Percentiles rank a stretch among this genome's conserved stretches.
Conservation (phyloP, 208 protist genomes). For the Leptomonas pyrrhocoris region DNA sequence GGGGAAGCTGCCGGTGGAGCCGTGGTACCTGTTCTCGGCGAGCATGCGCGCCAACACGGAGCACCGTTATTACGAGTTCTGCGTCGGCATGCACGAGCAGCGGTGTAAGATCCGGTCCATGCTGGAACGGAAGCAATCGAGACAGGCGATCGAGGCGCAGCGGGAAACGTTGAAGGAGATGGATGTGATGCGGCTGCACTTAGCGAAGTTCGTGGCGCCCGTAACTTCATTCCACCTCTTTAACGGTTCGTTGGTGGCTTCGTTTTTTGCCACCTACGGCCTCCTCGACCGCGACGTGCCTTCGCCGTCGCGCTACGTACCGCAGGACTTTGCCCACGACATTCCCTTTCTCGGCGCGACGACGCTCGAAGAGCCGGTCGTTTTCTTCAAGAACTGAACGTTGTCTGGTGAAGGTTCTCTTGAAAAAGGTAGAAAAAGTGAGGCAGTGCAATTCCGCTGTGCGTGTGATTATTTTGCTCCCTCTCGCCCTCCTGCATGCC, state of each 20-base stretch:
- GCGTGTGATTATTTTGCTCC: too few relatives aligned
- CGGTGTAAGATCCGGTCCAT: slow-evolving; percentile 65
- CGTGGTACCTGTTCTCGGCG: slow-evolving; percentile 88
- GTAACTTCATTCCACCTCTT: slow-evolving; percentile 61
- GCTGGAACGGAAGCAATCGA: slow-evolving; percentile 42
- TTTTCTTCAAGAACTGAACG: slow-evolving; percentile 81
- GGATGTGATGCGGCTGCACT: slow-evolving; percentile 73
- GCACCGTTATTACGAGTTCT: slow-evolving; percentile 81
- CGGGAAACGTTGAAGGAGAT: slow-evolving; percentile 65
- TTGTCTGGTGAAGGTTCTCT: not conserved
- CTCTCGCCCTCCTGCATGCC: too few relatives aligned
- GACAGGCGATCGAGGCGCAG: slow-evolving; percentile 58
- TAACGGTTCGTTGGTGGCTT: slow-evolving; percentile 85
- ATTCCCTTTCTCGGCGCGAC: slow-evolving; percentile 75
- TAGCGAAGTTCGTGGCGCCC: slow-evolving; percentile 46
- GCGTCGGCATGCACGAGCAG: slow-evolving; percentile 71
- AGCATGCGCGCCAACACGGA: slow-evolving; percentile 67
- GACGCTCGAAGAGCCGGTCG: slow-evolving; percentile 68
- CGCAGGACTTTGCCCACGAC: slow-evolving; percentile 86
- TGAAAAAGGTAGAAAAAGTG: not conserved
- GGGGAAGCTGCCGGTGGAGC: slow-evolving; percentile 51
- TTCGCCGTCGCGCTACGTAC: slow-evolving; percentile 78
- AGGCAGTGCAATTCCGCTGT: not conserved
- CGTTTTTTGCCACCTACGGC: slow-evolving; percentile 78
- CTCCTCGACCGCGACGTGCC: slow-evolving; percentile 71